A percentile compares a stretch with the other conserved stretches of the same genome.
These are phyloP conservation scores for Salvia hispanica DNA, from an alignment of 257 asterid species.

Conservation along the genomic window DNA sequence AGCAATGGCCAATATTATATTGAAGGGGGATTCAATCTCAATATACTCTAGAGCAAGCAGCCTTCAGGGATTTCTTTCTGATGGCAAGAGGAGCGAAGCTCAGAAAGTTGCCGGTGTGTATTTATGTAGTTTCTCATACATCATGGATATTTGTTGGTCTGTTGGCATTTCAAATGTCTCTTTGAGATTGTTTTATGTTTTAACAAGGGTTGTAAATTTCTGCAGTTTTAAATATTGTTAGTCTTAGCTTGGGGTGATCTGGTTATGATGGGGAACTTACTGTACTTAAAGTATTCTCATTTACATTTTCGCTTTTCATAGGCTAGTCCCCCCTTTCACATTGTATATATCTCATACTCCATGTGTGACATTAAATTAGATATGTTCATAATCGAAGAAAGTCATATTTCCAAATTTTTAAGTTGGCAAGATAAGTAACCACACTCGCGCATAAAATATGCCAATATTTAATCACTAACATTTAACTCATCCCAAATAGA, in stretches of 20 bases:
- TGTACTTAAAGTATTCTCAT: slow-evolving; percentile 2
- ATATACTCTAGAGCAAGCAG: slow-evolving; percentile 97
- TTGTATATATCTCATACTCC: slow-evolving; percentile 3
- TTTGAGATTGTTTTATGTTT: slow-evolving; percentile 16
- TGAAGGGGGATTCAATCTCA: slow-evolving; percentile 83
- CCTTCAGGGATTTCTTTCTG: slow-evolving; percentile 95
- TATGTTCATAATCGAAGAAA: no score
- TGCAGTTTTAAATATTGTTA: slow-evolving; percentile 22
- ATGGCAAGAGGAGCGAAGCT: slow-evolving; percentile 84
- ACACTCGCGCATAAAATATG: no score
- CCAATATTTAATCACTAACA: no score
- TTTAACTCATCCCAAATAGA: no score
- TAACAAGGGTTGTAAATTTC: slow-evolving; percentile 4
- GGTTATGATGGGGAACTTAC: neutral
- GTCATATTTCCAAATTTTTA: no score
- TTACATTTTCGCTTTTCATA: slow-evolving; percentile 9
- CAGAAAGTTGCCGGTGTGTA: slow-evolving; percentile 87
- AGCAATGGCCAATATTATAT: slow-evolving; percentile 88
- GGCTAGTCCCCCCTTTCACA: neutral
- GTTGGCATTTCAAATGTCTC: neutral
- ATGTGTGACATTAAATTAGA: slow-evolving; percentile 3
- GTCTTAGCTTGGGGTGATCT: slow-evolving; percentile 15
- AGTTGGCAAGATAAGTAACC: no score
- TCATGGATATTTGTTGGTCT: slow-evolving; percentile 15
- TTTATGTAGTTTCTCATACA: slow-evolving; percentile 22